phyloP scores from a whole-genome alignment of 805 yeast species.

The Ogataea naganishii region DNA sequence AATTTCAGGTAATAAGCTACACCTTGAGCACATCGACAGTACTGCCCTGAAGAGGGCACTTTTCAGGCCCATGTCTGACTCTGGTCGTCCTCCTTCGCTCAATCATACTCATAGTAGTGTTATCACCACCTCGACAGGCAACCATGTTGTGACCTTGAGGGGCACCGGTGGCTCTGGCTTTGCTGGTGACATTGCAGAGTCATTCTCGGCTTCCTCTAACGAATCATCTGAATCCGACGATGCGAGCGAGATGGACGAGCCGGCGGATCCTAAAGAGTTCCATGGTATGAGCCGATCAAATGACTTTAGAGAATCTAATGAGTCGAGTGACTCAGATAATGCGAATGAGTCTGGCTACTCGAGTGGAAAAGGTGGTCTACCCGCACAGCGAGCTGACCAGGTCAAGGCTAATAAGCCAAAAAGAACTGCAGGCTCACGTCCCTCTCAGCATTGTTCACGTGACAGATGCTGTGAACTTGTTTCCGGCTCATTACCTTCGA shows the following conservation, averaged over 20 bases:
- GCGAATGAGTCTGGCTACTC: conserved; percentile 9
- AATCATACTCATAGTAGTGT: too few relatives aligned
- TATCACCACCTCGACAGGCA: conserved; percentile 18
- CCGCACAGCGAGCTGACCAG: background rate
- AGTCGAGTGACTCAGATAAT: background rate
- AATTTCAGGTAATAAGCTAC: too few relatives aligned
- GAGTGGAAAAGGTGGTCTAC: conserved; percentile 21
- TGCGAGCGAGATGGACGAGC: too few relatives aligned
- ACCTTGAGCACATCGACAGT: too few relatives aligned
- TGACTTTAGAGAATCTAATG: background rate
- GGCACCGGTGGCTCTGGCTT: conserved; percentile 5
- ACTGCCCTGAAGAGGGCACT: conserved; percentile 2
- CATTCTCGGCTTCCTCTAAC: conserved; percentile 1
- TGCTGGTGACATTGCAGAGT: conserved; percentile 1
- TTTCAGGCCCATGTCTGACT: conserved; percentile 2
- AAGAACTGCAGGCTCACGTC: too few relatives aligned
- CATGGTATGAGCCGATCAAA: too few relatives aligned
- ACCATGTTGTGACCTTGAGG: conserved; percentile 21
- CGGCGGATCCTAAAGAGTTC: too few relatives aligned
- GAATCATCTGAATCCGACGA: conserved; percentile 1
- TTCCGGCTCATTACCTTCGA: conserved; percentile 72
- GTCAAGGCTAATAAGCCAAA: background rate
- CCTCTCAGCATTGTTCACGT: too few relatives aligned
- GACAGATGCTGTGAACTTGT: conserved; percentile 25
- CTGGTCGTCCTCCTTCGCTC: too few relatives aligned